Percentiles rank a stretch among this genome's conserved stretches.
Conservation (phyloP, 441 rosid species). For the Corymbia citriodora region DNA sequence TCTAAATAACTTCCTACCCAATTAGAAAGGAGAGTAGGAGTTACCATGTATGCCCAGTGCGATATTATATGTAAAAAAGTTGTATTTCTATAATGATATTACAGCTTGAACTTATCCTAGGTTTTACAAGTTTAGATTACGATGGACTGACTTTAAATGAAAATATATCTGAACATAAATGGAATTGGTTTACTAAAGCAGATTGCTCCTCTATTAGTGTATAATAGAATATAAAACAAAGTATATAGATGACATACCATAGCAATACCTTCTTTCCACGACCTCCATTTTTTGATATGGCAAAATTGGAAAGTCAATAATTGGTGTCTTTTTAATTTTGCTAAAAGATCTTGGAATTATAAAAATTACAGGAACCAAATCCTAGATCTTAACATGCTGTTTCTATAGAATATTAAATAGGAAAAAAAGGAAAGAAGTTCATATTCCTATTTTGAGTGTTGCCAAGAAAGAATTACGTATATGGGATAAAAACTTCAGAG, state of each 20-base stretch:
- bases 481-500: neutral
- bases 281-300: neutral
- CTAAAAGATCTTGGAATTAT: neutral
- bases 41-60: neutral
- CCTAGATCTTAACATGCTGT: neutral
- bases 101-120: neutral
- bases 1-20: neutral
- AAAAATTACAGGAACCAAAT: neutral
- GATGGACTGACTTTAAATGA: neutral
- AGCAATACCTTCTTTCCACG: neutral
- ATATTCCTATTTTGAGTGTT: neutral
- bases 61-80: neutral
- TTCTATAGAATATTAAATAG: neutral
- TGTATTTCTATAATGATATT: neutral
- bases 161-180: neutral
- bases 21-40: neutral
- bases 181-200: too few relatives aligned
- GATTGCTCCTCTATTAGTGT: neutral
- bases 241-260: neutral
- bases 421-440: neutral
- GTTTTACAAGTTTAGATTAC: neutral
- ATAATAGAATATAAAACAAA: too few relatives aligned
- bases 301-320: neutral
- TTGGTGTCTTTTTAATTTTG: neutral
- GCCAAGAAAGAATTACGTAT: neutral